These are phyloP conservation scores for Fusarium subtropicale DNA, from an alignment of 2,329 filamentous ascomycete genomes.

Conservation along the genomic window DNA sequence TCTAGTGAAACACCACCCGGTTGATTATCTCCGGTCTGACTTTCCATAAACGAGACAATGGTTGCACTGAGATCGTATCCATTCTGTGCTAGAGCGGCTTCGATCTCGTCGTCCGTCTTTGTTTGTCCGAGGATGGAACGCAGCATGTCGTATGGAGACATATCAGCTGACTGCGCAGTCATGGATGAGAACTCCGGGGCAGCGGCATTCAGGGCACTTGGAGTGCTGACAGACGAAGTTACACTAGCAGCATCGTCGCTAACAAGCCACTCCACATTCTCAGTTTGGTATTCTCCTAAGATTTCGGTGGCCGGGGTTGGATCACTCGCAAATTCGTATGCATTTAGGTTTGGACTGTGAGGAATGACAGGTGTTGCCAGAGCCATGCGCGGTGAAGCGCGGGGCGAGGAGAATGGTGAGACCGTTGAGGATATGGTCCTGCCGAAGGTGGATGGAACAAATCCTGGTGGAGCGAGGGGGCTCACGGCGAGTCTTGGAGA, in stretches of 20 bases:
- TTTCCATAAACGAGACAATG: conserved; percentile 87
- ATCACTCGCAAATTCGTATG: conserved; percentile 92
- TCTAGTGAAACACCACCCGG: conserved; percentile 53
- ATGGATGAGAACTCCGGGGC: conserved; percentile 79
- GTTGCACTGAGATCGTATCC: conserved; percentile 95
- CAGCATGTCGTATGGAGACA: conserved; percentile 98
- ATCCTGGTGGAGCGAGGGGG: conserved; percentile 85
- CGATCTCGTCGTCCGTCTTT: conserved; percentile 92
- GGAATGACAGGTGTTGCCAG: conserved; percentile 91
- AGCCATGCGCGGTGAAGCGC: conserved; percentile 90
- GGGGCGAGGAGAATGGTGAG: conserved; percentile 93
- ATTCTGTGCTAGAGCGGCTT: conserved; percentile 87
- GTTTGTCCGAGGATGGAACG: conserved; percentile 92
- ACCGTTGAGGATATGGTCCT: conserved; percentile 82
- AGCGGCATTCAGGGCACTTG: conserved; percentile 79
- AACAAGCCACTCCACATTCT: conserved; percentile 97
- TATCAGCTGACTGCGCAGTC: conserved; percentile 78
- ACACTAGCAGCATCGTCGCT: conserved; percentile 87
- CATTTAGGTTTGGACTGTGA: conserved; percentile 92
- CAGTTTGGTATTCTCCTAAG: conserved; percentile 89
- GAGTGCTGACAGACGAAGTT: conserved; percentile 76
- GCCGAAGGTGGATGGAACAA: conserved; percentile 79
- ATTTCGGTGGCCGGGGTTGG: conserved; percentile 83
- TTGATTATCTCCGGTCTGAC: conserved; percentile 58
- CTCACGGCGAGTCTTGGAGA: conserved; percentile 85